phyloP scores from a whole-genome alignment of 768 basidiomycete genomes.

The Suillus cothurnatus region DNA sequence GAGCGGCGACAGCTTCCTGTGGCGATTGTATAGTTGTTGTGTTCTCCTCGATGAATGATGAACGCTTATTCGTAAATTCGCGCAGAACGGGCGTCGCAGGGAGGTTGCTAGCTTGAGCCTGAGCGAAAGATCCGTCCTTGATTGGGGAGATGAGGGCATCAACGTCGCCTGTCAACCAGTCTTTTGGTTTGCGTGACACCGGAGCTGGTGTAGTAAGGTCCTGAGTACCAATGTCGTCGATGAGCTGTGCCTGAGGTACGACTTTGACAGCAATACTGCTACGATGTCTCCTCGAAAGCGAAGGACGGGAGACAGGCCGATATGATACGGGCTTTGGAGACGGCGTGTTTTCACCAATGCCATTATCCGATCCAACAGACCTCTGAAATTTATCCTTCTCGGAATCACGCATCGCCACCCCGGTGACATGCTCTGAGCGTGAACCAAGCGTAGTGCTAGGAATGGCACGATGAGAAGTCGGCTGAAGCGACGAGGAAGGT shows the following conservation, averaged over 20 bases:
- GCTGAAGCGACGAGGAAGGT: conserved; percentile 24
- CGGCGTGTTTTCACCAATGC: conserved; percentile 14
- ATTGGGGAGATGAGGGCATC: conserved; percentile 32
- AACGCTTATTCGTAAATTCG: conserved; percentile 72
- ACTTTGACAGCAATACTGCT: conserved; percentile 51
- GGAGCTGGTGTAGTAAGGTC: conserved; percentile 15
- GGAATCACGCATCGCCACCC: conserved; percentile 50
- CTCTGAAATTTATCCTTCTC: conserved; percentile 15
- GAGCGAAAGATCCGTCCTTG: conserved; percentile 20
- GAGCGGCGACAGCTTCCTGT: conserved; percentile 36
- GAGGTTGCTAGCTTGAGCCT: conserved; percentile 13
- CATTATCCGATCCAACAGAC: conserved; percentile 18
- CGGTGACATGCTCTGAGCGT: conserved; percentile 60
- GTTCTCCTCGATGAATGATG: conserved; percentile 62
- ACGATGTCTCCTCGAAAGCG: conserved; percentile 50
- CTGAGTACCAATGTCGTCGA: conserved; percentile 22
- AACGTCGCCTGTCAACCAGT: conserved; percentile 79
- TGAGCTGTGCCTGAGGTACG: conserved; percentile 13
- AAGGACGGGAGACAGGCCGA: conserved; percentile 40
- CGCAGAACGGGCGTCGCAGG: conserved; percentile 55
- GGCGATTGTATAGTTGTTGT: conserved; percentile 29
- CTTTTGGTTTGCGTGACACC: conserved; percentile 41
- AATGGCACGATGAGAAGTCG: conserved; percentile 22
- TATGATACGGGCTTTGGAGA: conserved; percentile 20
- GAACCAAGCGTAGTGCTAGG: conserved; percentile 32